A percentile compares a stretch with the other conserved stretches of the same genome.
These are phyloP conservation scores for Sphaerulina vaccinii DNA, from an alignment of 2,329 filamentous ascomycete genomes.

Conservation along the genomic window DNA sequence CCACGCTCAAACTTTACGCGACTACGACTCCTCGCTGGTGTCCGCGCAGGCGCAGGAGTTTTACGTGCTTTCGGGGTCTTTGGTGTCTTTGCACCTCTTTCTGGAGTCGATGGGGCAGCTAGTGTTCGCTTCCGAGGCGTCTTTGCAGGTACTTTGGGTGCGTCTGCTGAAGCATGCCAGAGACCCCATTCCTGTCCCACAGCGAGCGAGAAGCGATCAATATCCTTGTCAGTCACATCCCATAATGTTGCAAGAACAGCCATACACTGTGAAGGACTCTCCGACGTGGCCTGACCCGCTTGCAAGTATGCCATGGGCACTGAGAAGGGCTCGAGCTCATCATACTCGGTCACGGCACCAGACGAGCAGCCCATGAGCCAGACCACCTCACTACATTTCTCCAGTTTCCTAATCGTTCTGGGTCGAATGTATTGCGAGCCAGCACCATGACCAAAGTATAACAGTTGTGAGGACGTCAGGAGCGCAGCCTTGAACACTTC, in stretches of 20 bases:
- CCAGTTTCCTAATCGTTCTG: conserved; percentile 73
- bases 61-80: conserved; percentile 38
- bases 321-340: conserved; percentile 87
- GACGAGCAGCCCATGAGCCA: conserved; percentile 95
- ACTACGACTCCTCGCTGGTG: conserved; percentile 30
- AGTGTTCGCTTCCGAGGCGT: conserved; percentile 31
- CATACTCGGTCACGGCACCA: conserved; percentile 73
- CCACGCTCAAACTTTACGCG: conserved; percentile 29
- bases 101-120: conserved; percentile 31
- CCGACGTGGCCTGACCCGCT: conserved; percentile 54
- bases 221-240: conserved; percentile 97
- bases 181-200: conserved; percentile 87
- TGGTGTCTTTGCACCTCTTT: conserved; percentile 34
- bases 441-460: conserved; percentile 96
- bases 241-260: conserved; percentile 90
- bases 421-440: conserved; percentile 91
- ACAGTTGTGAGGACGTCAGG: conserved; percentile 65
- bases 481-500: conserved; percentile 71
- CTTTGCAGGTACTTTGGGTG: conserved; percentile 27
- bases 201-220: conserved; percentile 82
- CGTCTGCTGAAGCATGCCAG: conserved; percentile 36
- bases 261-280: conserved; percentile 41
- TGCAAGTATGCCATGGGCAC: conserved; percentile 90
- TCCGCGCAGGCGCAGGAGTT: conserved; percentile 33
- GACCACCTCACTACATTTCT: conserved; percentile 47